These are phyloP conservation scores for Fusarium torulosum DNA, from an alignment of 2,329 filamentous ascomycete genomes.

Conservation along the genomic window DNA sequence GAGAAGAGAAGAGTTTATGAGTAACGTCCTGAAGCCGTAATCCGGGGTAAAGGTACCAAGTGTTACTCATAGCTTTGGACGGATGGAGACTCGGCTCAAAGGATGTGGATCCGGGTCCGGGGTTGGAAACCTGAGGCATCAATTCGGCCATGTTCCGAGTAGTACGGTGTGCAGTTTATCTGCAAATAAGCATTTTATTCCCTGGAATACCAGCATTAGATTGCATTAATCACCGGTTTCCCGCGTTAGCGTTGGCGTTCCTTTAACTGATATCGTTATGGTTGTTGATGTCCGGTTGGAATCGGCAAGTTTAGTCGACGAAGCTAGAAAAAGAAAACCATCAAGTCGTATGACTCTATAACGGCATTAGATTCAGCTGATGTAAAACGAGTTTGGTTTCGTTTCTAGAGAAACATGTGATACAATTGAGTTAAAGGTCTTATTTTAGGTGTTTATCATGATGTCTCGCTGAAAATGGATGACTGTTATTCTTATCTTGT, in stretches of 20 bases:
- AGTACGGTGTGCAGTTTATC: conserved; percentile 16
- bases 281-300: background rate
- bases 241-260: conserved; percentile 7
- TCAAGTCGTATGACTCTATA: conserved; percentile 27
- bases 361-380: background rate
- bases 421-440: background rate
- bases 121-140: background rate
- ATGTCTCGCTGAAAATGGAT: background rate
- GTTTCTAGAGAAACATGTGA: background rate
- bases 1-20: conserved; percentile 16
- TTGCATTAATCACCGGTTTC: conserved; percentile 17
- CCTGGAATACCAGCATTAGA: conserved; percentile 2
- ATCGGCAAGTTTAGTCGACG: conserved; percentile 23
- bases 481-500: conserved; percentile 14
- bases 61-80: conserved; percentile 37
- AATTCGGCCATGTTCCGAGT: conserved; percentile 28
- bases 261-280: background rate
- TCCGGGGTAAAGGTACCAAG: conserved; percentile 26
- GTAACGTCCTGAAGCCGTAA: conserved; percentile 31
- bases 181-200: conserved; percentile 1
- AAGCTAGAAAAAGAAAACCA: conserved; percentile 11
- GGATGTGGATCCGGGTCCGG: conserved; percentile 22
- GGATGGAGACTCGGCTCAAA: conserved; percentile 33
- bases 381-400: background rate
- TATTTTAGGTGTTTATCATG: background rate